Evolutionary conservation across 495 filamentous ascomycete species (phyloP).

Genomic region (Evernia prunastri): DNA sequence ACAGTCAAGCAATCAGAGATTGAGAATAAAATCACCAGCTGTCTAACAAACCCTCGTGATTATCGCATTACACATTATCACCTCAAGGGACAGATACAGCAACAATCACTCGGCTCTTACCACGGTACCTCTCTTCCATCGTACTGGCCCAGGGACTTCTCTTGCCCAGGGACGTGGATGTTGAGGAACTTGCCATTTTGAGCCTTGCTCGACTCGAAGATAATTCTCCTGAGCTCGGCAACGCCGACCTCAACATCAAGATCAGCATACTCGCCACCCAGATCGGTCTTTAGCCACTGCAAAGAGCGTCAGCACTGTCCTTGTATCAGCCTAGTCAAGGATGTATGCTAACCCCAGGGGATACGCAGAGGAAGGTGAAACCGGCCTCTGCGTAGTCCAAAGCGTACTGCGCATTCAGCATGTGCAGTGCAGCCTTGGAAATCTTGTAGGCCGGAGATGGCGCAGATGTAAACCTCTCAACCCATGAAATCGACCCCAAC

Average conservation of each 20-base stretch:
- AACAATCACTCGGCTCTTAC: no score
- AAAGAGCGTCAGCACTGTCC: no score
- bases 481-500: constrained; percentile 31
- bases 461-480: constrained; percentile 18
- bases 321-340: no score
- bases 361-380: constrained; percentile 36
- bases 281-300: constrained; percentile 49
- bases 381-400: constrained; percentile 28
- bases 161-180: constrained; percentile 41
- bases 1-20: no score
- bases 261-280: constrained; percentile 40
- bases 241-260: constrained; percentile 40
- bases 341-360: constrained; percentile 39
- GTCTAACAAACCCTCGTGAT: no score
- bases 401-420: constrained; percentile 36
- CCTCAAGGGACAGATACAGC: no score
- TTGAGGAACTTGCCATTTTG: constrained; percentile 44
- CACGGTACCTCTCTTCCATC: constrained; percentile 35
- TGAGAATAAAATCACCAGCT: no score
- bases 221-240: constrained; percentile 41
- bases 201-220: constrained; percentile 31
- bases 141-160: constrained; percentile 35
- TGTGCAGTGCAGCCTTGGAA: constrained; percentile 39
- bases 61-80: no score
- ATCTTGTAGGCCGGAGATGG: constrained; percentile 38